Base-by-base conservation (phyloP, 495 filamentous ascomycete genomes). In the Penicillium pulvis region DNA sequence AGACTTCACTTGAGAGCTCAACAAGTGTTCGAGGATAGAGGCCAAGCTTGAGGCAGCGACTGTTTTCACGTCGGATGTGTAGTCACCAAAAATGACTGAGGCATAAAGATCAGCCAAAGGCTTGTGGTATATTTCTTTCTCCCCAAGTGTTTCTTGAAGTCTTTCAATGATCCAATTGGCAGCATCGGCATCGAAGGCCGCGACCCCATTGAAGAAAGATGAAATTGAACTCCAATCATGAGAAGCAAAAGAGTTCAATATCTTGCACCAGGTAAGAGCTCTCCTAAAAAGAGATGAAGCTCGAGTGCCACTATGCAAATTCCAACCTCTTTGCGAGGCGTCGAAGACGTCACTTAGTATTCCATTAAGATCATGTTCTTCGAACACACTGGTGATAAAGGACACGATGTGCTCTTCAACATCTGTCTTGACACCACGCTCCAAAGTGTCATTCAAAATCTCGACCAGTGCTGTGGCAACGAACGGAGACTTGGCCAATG, bases 251-350 rank as follows among this genome's bases (percentile, higher is more conserved):
- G 63, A 60, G 16, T 63, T 73, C 58, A 78, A 45, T 12, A 67
- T 53, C 0, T 53, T 58, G 51, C 68, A 69, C 76, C 75, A 80
- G 3, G 71, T 61, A 17, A 79, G 61, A 7, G 71, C 68, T 57
- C 75, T 73, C 26, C 75, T 63, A 6, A 79, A 69, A 17, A 80
- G 65, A 20, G 77, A 75, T 12, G 66, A 73, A 16, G 77, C 68
- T 14, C 77, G 73, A 20, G 66, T 75, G 12, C 55, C 61, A 46
- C 71, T 75, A 6, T 66, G 49, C 6, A 72, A 63, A 19, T 67
- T 75, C 70, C 71, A 75, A 1, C 66, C 67, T 7, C 58, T 33
- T 31, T 69, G 30, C 8, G 68, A 69, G 11, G 64, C 61, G 33
- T 79, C 66, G 20, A 76, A 70, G 3, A 70, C 50, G 55, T 69